A percentile compares a stretch with the other conserved stretches of the same genome.
These are phyloP conservation scores for Xylaria grammica DNA, from an alignment of 495 filamentous ascomycete species.

Conservation along the genomic window DNA sequence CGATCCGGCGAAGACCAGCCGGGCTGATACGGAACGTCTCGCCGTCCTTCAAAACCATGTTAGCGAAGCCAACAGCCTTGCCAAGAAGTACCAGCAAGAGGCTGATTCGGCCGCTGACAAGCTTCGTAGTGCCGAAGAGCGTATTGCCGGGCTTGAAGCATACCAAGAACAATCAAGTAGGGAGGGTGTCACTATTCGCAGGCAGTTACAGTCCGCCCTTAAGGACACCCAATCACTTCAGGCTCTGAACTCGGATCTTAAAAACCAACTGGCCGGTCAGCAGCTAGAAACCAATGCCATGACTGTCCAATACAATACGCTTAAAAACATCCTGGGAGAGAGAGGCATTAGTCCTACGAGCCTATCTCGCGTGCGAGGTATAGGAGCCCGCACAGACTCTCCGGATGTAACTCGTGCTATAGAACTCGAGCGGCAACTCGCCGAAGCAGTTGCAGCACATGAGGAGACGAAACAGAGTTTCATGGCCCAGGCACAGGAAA, in stretches of 20 bases:
- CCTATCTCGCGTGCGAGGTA: slow-evolving; percentile 50
- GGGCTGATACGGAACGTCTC: slow-evolving; percentile 75
- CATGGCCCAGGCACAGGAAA: slow-evolving; percentile 80
- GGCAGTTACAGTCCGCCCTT: slow-evolving; percentile 83
- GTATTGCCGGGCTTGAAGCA: slow-evolving; percentile 93
- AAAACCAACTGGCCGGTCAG: slow-evolving; percentile 76
- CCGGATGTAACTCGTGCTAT: slow-evolving; percentile 82
- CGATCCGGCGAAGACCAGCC: slow-evolving; percentile 55
- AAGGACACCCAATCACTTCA: slow-evolving; percentile 79
- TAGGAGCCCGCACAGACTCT: slow-evolving; percentile 70
- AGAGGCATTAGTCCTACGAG: slow-evolving; percentile 76
- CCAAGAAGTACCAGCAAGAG: slow-evolving; percentile 84
- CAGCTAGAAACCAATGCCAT: slow-evolving; percentile 90
- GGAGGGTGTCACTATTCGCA: slow-evolving; percentile 84
- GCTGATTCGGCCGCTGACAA: slow-evolving; percentile 90
- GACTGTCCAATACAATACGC: slow-evolving; percentile 84
- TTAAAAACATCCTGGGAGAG: slow-evolving; percentile 91
- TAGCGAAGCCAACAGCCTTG: slow-evolving; percentile 74
- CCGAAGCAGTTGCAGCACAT: slow-evolving; percentile 75
- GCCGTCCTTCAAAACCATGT: slow-evolving; percentile 79
- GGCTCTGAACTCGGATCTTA: slow-evolving; percentile 76
- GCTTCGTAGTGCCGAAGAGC: slow-evolving; percentile 88
- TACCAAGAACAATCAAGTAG: slow-evolving; percentile 97
- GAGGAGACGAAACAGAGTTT: slow-evolving; percentile 79
- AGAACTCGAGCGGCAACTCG: slow-evolving; percentile 90